A percentile compares a stretch with the other conserved stretches of the same genome.
Evolutionary conservation across 2,329 filamentous ascomycete species (phyloP).

Genomic region (Botrytis squamosa): DNA sequence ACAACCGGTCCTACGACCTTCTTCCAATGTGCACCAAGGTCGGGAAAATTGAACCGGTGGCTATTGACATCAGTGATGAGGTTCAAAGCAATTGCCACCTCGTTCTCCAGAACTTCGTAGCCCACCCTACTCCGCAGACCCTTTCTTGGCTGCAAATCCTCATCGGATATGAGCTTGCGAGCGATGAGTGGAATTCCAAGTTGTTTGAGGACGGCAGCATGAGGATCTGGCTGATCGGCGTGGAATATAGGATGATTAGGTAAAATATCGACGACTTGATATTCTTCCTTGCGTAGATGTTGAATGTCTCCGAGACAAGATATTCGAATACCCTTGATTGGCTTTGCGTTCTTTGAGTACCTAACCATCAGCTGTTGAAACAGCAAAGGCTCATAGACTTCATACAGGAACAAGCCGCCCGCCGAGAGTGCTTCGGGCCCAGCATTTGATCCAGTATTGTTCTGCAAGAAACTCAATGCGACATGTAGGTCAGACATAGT

Average conservation of each 20-base stretch:
- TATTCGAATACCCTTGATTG: neutral
- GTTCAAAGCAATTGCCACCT: neutral
- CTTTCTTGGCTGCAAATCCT: neutral
- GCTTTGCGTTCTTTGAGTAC: neutral
- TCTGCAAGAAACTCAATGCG: neutral
- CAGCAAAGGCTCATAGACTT: neutral
- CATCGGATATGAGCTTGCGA: neutral
- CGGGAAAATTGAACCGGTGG: neutral
- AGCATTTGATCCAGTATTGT: neutral
- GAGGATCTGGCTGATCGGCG: neutral
- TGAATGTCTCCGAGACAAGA: neutral
- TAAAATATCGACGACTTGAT: neutral
- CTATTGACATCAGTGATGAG: neutral
- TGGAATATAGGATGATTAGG: neutral
- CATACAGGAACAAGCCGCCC: neutral
- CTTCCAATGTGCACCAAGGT: neutral
- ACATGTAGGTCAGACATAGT: neutral
- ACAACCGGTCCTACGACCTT: neutral
- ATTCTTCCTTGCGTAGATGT: neutral
- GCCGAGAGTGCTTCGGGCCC: neutral
- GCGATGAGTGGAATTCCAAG: neutral
- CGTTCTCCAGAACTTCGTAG: neutral
- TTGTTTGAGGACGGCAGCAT: neutral
- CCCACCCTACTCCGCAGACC: accelerated
- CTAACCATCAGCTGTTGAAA: neutral